These are phyloP conservation scores for Penicillium hesseltinei DNA, from an alignment of 2,329 filamentous ascomycete genomes.

Conservation along the genomic window DNA sequence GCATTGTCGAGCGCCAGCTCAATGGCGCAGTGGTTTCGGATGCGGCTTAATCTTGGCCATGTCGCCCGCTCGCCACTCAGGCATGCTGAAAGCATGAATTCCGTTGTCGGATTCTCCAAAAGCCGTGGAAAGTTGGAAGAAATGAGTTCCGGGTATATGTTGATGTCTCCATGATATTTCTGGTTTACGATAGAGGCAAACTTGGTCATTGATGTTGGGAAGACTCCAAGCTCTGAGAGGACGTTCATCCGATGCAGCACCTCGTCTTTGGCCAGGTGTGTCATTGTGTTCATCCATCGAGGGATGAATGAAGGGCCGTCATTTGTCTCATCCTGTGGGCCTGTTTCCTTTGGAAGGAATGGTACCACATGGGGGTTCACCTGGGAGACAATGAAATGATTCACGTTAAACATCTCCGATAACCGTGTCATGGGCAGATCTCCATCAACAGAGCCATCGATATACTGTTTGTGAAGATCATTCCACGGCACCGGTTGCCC, in stretches of 20 bases:
- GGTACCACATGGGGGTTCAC: constrained; percentile 93
- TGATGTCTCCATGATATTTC: constrained; percentile 92
- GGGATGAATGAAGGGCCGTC: constrained; percentile 36
- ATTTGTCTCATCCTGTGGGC: constrained; percentile 28
- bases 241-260: constrained; percentile 77
- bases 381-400: constrained; percentile 96
- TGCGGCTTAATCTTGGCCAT: constrained; percentile 83
- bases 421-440: constrained; percentile 88
- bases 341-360: constrained; percentile 75
- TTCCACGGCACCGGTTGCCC: constrained; percentile 80
- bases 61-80: constrained; percentile 79
- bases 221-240: constrained; percentile 74
- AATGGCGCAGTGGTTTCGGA: constrained; percentile 83
- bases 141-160: constrained; percentile 78
- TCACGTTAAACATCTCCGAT: constrained; percentile 95
- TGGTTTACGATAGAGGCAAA: constrained; percentile 79
- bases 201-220: constrained; percentile 77
- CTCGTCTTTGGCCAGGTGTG: constrained; percentile 74
- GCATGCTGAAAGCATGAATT: constrained; percentile 81
- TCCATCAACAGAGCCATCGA: constrained; percentile 92
- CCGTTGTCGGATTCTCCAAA: constrained; percentile 76
- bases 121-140: constrained; percentile 73
- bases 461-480: constrained; percentile 78
- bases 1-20: constrained; percentile 68
- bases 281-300: constrained; percentile 64